A percentile compares a stretch with the other conserved stretches of the same genome.
Conservation (phyloP, 805 yeast genomes). For the Saccharomycopsis selenospora region DNA sequence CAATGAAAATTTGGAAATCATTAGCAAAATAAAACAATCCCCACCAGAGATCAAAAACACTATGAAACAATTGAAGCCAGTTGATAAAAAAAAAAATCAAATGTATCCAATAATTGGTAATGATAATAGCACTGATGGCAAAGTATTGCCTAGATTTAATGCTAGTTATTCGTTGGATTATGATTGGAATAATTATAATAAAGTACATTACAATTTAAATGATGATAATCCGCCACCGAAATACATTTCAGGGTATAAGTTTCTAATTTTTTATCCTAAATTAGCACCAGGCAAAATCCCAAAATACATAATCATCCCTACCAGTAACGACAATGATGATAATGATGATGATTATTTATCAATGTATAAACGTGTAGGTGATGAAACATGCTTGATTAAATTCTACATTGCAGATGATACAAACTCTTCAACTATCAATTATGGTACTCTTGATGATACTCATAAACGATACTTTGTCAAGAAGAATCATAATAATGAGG, state of each 20-base stretch:
- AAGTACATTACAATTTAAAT: conserved; percentile 1
- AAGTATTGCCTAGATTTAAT: not conserved
- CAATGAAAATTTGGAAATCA: too few relatives aligned
- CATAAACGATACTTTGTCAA: too few relatives aligned
- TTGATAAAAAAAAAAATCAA: too few relatives aligned
- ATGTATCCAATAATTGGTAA: too few relatives aligned
- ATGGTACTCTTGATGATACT: too few relatives aligned
- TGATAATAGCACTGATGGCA: not conserved
- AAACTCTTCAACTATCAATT: too few relatives aligned
- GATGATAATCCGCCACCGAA: conserved; percentile 3
- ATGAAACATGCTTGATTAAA: not conserved
- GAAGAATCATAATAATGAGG: too few relatives aligned
- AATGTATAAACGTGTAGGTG: not conserved
- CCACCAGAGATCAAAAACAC: too few relatives aligned
- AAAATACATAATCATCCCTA: not conserved
- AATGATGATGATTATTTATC: not conserved
- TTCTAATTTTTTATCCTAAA: not conserved
- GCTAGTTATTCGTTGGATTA: not conserved
- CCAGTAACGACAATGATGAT: not conserved
- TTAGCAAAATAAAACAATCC: too few relatives aligned
- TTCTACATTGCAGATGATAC: conserved; percentile 1
- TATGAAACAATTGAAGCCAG: too few relatives aligned
- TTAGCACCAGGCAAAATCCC: not conserved
- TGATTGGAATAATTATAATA: conserved; percentile 1
- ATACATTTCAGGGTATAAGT: not conserved